Percentiles rank a stretch among this genome's conserved stretches.
Evolutionary conservation across 768 basidiomycete species (phyloP).

Genomic region (Russula emetica): DNA sequence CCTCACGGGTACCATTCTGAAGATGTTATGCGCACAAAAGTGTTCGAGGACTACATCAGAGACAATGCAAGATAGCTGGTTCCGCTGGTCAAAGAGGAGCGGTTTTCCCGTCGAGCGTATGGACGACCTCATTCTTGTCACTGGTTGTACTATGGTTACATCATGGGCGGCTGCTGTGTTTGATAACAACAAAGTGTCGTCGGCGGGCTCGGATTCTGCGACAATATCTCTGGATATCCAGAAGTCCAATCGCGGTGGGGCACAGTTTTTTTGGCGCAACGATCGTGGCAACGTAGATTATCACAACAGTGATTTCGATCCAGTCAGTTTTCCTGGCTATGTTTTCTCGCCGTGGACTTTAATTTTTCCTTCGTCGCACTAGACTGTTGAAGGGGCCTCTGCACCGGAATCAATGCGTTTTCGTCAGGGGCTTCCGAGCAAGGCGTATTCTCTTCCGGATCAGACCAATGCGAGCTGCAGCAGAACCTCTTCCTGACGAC

Average conservation of each 20-base stretch:
- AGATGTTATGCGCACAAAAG: neutral
- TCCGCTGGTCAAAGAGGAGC: neutral
- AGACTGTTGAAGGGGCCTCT: too few relatives aligned
- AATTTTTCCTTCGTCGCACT: neutral
- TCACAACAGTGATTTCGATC: neutral
- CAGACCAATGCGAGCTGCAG: neutral
- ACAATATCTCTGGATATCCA: neutral
- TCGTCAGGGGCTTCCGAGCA: slow-evolving; percentile 17
- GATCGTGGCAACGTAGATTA: neutral
- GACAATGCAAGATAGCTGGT: neutral
- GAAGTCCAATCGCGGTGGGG: neutral
- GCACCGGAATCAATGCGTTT: slow-evolving; percentile 13
- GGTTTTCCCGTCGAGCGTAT: neutral
- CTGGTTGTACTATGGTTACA: neutral
- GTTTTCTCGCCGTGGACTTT: neutral
- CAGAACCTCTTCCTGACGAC: slow-evolving; percentile 1
- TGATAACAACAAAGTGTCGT: neutral
- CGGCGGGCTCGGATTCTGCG: neutral
- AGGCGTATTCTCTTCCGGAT: slow-evolving; percentile 6
- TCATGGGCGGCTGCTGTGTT: slow-evolving; percentile 1
- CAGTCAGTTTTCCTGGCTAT: neutral
- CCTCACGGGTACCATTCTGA: neutral
- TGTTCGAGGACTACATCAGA: slow-evolving; percentile 6
- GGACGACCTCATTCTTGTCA: slow-evolving; percentile 4
- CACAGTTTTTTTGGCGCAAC: neutral